Evolutionary conservation across 306 rosid genomes (phyloP), one percentile per base, ranked within the genome.

Genomic region (Cicer judaicum): DNA sequence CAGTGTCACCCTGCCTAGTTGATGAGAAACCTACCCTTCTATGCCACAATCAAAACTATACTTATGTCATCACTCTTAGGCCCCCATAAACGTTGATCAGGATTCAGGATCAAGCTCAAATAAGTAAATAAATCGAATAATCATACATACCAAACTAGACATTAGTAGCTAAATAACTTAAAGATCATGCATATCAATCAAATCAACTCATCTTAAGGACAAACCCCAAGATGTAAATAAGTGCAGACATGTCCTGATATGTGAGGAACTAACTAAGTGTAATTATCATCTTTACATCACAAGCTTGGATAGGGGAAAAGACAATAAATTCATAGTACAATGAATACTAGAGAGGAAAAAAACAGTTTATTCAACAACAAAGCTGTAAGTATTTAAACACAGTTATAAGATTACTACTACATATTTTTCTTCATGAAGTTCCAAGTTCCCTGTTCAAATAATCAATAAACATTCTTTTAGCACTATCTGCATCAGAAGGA

Each of bases 381-480:
- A 60, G 64, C 44, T 49, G 5, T 43, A 36, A 49, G 19, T 57
- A 36, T 2, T 47, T 2, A 63, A 39, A 11, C 41, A 34, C 43
- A 57, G 69, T 57, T 21, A 62, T 55, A 63, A 46, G 43, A 48
- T 10, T 56, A 21, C 63, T 56, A 10, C 47, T 12, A 41, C 40
- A 24, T 47, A 34, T 29, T 70, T 70, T 77, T 67, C 76, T 72
- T 90, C 92, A 93, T 43, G 83, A 63, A 18, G 85, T 87, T 77
- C 87, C 95, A 52, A 94, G 84, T 75, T 94, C 99, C 82, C 97
- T 90, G 84, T 94, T 92, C 85, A 94, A 82, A 88, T 94, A 94
- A 76, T 94, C 99, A 69, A 94, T 87, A 39, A 94, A 94, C 97
- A 92, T 94, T 82, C 95, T 86, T 85, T 94, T 94, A 5, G 99